Evolutionary conservation across 805 yeast species (phyloP), one percentile per base, ranked within the genome.

Genomic region (Hermanozyma aechmeae): DNA sequence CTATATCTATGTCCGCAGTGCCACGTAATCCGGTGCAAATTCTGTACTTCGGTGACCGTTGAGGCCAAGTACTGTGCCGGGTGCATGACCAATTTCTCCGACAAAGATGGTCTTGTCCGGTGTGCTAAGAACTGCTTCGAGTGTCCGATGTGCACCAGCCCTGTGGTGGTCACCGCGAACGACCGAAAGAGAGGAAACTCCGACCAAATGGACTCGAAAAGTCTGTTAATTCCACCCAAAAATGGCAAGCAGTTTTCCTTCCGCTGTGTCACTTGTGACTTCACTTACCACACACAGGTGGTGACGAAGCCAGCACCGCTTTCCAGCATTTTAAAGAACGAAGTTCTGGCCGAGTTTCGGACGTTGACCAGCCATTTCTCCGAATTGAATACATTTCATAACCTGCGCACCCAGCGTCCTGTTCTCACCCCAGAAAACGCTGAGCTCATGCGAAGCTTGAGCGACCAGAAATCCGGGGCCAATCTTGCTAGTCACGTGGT

Each of bases 131-230:
- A 56, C 35, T 62, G 68, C 37, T 60, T 60, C 31, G 47, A 39
- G 16, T 62, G 68, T 33, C 68, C 68, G 2, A 26, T 34, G 5
- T 62, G 68, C n/a, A n/a, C n/a, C n/a, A n/a, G n/a, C n/a, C n/a
- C n/a, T n/a, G n/a, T n/a, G n/a, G n/a, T n/a, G n/a, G n/a, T n/a
- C n/a, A n/a, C n/a, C n/a, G n/a, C n/a, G n/a, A n/a, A n/a, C n/a
- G n/a, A n/a, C n/a, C n/a, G n/a, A n/a, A n/a, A n/a, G n/a, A n/a
- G n/a, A n/a, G n/a, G n/a, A n/a, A n/a, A n/a, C n/a, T n/a, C n/a
- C n/a, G n/a, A n/a, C n/a, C n/a, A n/a, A n/a, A n/a, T n/a, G n/a
- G n/a, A n/a, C n/a, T 18, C 21, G 11, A 18, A 18, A 11, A 11
- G 21, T 18, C 21, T 18, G 21, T 11, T 8, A 8, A 18, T n/a